Evolutionary conservation across 2,329 filamentous ascomycete genomes (phyloP), one percentile per base, ranked within the genome.

Genomic region (Colletotrichum paranaense): DNA sequence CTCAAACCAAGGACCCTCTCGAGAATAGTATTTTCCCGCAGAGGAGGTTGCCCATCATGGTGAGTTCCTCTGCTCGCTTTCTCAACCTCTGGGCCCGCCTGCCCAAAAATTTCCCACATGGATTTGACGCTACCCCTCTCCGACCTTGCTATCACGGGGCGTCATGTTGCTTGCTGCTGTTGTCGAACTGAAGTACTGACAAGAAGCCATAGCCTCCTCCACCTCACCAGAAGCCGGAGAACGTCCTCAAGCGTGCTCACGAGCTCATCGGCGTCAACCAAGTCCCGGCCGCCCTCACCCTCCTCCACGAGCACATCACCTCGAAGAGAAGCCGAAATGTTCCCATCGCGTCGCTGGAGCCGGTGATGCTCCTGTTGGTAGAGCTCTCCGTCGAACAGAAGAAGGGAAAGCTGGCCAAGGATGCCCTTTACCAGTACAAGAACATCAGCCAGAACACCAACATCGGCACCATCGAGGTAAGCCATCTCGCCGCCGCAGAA

Each of bases 371-470:
- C 85, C 92, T 98, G 78, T 93, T 99, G 82, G 96, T 99, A 80
- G 95, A 98, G 86, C 91, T 98, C 73, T 98, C 94, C 78, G 97
- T 99, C 80, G 96, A 98, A 81, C 92, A 98, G 80, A 95, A 97
- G 87, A 99, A 98, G 87, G 97, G 97, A 79, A 99, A 99, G 86
- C 90, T 97, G 74, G 97, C 96, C 84, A 99, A 99, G 90, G 97
- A 99, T 87, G 97, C 97, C 75, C 90, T 99, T 62, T 99, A 98
- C 85, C 97, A 98, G 85, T 99, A 99, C 91, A 99, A 99, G 90
- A 99, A 99, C 85, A 98, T 98, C 78, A 96, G 95, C 68, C 97
- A 99, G 85, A 99, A 99, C 87, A 98, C 96, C 79, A 98, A 98
- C 82, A 95, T 99, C 78, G 95, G 92, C 79, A 99, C 97, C 75